These are phyloP conservation scores for Francoa sonchifolia DNA, from an alignment of 441 rosid genomes.

Conservation along the genomic window DNA sequence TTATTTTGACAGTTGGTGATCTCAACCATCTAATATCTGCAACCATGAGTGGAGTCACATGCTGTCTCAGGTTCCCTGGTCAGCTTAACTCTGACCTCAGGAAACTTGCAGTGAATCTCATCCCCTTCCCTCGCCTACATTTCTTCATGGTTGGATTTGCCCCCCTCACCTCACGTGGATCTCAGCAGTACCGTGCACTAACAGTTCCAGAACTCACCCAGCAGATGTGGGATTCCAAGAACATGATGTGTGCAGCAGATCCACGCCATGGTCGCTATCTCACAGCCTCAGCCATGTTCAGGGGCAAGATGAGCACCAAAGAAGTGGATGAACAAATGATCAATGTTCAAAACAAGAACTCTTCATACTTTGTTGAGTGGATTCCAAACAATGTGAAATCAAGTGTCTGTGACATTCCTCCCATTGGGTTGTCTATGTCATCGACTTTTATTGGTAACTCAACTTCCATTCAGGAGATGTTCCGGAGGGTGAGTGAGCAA, in stretches of 20 bases:
- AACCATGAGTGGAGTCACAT: slow-evolving; percentile 31
- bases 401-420: slow-evolving; percentile 28
- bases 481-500: too few relatives aligned
- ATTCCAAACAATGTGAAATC: slow-evolving; percentile 29
- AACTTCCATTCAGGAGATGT: too few relatives aligned
- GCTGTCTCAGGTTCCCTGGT: slow-evolving; percentile 28
- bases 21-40: slow-evolving; percentile 30
- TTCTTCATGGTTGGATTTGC: slow-evolving; percentile 24
- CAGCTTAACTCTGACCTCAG: slow-evolving; percentile 27
- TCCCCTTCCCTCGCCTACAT: slow-evolving; percentile 30
- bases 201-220: too few relatives aligned
- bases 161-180: slow-evolving; percentile 19
- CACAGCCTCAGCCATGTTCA: too few relatives aligned
- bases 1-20: slow-evolving; percentile 18
- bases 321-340: slow-evolving; percentile 17
- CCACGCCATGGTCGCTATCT: too few relatives aligned
- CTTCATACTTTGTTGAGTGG: slow-evolving; percentile 24
- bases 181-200: slow-evolving; percentile 17
- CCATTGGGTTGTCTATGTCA: slow-evolving; percentile 23
- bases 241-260: too few relatives aligned
- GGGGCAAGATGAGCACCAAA: too few relatives aligned
- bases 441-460: slow-evolving; percentile 28
- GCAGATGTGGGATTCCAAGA: too few relatives aligned
- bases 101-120: slow-evolving; percentile 33
- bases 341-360: slow-evolving; percentile 17